Conservation (phyloP, 148 eudicot genomes). For the Salicornia ramosissima region DNA sequence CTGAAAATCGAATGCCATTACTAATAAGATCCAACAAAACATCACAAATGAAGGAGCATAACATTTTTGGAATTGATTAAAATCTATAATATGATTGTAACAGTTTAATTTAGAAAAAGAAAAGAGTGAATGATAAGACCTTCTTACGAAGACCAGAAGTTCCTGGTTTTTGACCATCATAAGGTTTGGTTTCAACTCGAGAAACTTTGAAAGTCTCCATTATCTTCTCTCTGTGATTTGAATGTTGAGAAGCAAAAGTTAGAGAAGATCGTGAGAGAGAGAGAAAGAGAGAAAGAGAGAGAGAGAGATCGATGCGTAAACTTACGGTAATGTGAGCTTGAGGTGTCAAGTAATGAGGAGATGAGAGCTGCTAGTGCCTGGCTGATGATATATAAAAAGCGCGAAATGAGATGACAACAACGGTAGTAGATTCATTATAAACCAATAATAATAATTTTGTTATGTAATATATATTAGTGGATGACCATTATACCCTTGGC, state of each 20-base stretch:
- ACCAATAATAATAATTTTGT: too few species aligned
- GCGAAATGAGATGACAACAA: too few species aligned
- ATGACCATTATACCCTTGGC: too few species aligned
- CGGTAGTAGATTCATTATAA: too few species aligned
- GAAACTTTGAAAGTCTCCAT: slow-evolving; percentile 72
- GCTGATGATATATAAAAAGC: too few species aligned
- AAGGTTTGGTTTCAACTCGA: slow-evolving; percentile 58
- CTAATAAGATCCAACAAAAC: slow-evolving; percentile 9
- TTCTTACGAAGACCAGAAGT: slow-evolving; percentile 74
- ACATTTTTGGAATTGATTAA: too few species aligned
- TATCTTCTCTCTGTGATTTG: not conserved
- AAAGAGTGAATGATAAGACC: slow-evolving; percentile 11
- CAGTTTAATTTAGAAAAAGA: not conserved
- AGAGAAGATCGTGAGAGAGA: slow-evolving; percentile 8
- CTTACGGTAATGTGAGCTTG: not conserved
- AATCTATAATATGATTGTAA: not conserved
- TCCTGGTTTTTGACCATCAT: slow-evolving; percentile 88
- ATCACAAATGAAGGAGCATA: not conserved
- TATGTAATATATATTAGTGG: too few species aligned
- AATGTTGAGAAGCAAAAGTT: not conserved
- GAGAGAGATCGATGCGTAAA: slow-evolving; percentile 4
- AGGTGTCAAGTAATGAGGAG: slow-evolving; percentile 6
- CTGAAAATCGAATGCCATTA: not conserved
- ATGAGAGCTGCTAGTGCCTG: too few species aligned
- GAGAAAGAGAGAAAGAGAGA: not conserved